Evolutionary conservation across 345 rosid genomes (phyloP).

Genomic region (Gossypium longicalyx): DNA sequence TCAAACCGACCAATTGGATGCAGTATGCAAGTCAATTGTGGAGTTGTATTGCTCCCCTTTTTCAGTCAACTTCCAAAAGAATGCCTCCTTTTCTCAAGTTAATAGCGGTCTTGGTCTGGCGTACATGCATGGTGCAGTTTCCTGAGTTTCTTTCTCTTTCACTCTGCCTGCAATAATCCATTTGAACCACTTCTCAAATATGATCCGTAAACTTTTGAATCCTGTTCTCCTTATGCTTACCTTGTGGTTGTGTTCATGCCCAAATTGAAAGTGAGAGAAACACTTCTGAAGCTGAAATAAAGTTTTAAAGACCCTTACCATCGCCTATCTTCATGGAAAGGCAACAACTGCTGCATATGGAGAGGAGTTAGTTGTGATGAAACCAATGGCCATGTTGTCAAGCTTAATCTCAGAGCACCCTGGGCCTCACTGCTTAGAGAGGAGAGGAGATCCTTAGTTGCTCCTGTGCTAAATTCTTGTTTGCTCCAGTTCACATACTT

Average conservation of each 20-base stretch:
- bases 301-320: not conserved
- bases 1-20: no score
- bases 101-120: no score
- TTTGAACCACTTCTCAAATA: not conserved
- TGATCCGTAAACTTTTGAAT: not conserved
- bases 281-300: not conserved
- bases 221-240: not conserved
- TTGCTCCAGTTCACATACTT: not conserved
- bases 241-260: conserved; percentile 5
- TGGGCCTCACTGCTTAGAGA: no score
- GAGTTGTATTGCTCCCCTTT: no score
- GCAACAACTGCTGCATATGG: not conserved
- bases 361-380: not conserved
- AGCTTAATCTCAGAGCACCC: not conserved
- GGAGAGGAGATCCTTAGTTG: not conserved
- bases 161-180: not conserved
- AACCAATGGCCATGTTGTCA: not conserved
- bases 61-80: no score
- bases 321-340: conserved; percentile 7
- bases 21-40: no score
- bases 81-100: no score
- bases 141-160: no score
- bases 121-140: no score
- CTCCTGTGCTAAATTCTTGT: not conserved
- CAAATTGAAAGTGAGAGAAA: not conserved